Evolutionary conservation across 352 stramenopile species (phyloP).

Genomic region (Elongisporangium senticosum): DNA sequence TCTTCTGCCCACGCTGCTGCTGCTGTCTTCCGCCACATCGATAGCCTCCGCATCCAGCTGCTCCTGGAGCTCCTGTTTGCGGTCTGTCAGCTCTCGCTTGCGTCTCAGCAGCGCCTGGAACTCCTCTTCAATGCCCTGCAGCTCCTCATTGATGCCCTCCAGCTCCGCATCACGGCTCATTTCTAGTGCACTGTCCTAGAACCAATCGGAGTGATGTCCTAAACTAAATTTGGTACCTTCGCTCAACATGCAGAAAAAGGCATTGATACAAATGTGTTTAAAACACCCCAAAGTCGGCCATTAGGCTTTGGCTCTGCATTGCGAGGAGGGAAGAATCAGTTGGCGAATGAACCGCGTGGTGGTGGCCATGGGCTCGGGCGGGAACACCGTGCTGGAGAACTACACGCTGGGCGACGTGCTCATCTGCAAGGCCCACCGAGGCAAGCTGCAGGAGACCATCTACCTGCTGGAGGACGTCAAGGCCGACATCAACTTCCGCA

Average conservation of each 20-base stretch:
- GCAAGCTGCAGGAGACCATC: constrained; percentile 74
- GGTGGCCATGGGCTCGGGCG: constrained; percentile 42
- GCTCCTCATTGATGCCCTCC: constrained; percentile 43
- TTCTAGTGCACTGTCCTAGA: not conserved
- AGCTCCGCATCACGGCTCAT: constrained; percentile 24
- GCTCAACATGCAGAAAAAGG: not conserved
- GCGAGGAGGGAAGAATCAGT: not conserved
- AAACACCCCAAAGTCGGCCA: not conserved
- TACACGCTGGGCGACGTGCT: constrained; percentile 84
- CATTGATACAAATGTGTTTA: not conserved
- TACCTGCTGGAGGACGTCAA: constrained; percentile 70
- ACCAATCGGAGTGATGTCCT: not conserved
- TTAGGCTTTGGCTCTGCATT: not conserved
- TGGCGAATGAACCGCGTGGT: constrained; percentile 53
- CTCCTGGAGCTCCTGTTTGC: constrained; percentile 35
- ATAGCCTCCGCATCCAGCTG: constrained; percentile 14
- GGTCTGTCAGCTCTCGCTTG: constrained; percentile 47
- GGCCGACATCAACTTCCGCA: constrained; percentile 83
- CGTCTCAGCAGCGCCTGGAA: constrained; percentile 36
- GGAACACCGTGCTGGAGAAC: constrained; percentile 52
- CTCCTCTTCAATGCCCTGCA: constrained; percentile 52
- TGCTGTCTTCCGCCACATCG: not conserved
- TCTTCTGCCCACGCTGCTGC: not conserved
- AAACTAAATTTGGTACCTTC: not conserved
- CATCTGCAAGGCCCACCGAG: constrained; percentile 80